A percentile compares a stretch with the other conserved stretches of the same genome.
Evolutionary conservation across 352 stramenopile species (phyloP).

Genomic region (Phytophthora palmivora): DNA sequence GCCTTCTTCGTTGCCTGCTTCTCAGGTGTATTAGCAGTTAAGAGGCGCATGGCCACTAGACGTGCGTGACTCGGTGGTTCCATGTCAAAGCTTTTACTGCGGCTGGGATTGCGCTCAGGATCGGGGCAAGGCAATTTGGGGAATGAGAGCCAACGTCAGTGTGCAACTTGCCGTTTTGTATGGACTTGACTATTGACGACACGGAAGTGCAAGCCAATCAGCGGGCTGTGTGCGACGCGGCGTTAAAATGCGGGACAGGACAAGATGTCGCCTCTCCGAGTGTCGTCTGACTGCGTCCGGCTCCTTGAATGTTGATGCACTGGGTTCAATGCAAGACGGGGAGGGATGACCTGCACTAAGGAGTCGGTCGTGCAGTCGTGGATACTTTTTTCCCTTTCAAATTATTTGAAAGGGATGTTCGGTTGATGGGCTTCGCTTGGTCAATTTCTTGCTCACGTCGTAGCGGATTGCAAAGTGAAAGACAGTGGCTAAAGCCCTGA

Average conservation of each 20-base stretch:
- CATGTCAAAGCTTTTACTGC: constrained; percentile 9
- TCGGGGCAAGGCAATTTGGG: constrained; percentile 24
- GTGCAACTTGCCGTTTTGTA: constrained; percentile 24
- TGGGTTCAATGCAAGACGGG: constrained; percentile 19
- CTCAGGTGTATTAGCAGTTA: constrained; percentile 31
- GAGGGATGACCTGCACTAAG: constrained; percentile 31
- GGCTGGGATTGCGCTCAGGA: too few relatives aligned
- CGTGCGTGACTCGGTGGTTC: constrained; percentile 33
- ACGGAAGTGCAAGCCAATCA: constrained; percentile 32
- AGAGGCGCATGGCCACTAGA: constrained; percentile 36
- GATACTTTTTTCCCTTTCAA: constrained; percentile 40
- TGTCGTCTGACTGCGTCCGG: constrained; percentile 23
- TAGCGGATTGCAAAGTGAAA: constrained; percentile 52
- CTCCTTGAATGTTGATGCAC: constrained; percentile 1
- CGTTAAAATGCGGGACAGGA: constrained; percentile 38
- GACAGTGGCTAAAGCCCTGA: constrained; percentile 92
- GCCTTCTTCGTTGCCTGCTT: constrained; percentile 18
- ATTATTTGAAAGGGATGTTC: constrained; percentile 44
- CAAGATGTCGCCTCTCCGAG: constrained; percentile 30
- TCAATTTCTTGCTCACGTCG: constrained; percentile 38
- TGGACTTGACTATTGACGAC: constrained; percentile 38
- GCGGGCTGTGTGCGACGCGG: constrained; percentile 37
- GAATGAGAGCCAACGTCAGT: constrained; percentile 26
- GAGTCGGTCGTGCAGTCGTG: constrained; percentile 30
- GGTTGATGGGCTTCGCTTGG: constrained; percentile 84